Percentiles rank a stretch among this genome's conserved stretches.
Conservation (phyloP, 805 yeast genomes). For the Suhomyces sp. region DNA sequence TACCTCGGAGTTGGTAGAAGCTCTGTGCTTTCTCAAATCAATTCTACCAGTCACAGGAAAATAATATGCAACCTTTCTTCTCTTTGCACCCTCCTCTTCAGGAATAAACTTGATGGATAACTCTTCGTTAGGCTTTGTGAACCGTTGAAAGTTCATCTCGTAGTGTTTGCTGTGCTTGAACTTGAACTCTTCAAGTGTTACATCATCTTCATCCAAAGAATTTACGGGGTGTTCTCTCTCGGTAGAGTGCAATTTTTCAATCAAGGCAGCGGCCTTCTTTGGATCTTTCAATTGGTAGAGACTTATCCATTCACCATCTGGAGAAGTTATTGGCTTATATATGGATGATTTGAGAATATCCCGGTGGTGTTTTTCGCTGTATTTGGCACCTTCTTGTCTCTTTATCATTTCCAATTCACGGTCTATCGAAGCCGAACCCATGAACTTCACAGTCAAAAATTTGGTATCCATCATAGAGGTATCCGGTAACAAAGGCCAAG, state of each 20-base stretch:
- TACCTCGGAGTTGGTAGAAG: conserved; percentile 53
- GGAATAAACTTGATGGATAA: conserved; percentile 58
- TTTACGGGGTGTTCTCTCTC: conserved; percentile 42
- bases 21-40: conserved; percentile 82
- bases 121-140: conserved; percentile 55
- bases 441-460: conserved; percentile 61
- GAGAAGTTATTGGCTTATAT: conserved; percentile 69
- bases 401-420: conserved; percentile 33
- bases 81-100: conserved; percentile 28
- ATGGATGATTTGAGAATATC: conserved; percentile 55
- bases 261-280: conserved; percentile 22
- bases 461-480: conserved; percentile 84
- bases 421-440: conserved; percentile 51
- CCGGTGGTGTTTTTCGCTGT: conserved; percentile 30
- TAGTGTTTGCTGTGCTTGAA: conserved; percentile 74
- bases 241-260: conserved; percentile 33
- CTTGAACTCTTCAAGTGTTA: conserved; percentile 41
- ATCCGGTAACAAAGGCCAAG: conserved; percentile 87
- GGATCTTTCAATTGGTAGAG: conserved; percentile 33
- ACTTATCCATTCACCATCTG: conserved; percentile 77
- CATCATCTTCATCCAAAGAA: conserved; percentile 46
- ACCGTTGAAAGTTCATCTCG: conserved; percentile 59
- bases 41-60: conserved; percentile 75
- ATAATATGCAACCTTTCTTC: conserved; percentile 60
- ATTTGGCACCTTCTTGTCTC: conserved; percentile 25